phyloP scores from a whole-genome alignment of 2,329 filamentous ascomycete species.

The Penicillium crustosum region DNA sequence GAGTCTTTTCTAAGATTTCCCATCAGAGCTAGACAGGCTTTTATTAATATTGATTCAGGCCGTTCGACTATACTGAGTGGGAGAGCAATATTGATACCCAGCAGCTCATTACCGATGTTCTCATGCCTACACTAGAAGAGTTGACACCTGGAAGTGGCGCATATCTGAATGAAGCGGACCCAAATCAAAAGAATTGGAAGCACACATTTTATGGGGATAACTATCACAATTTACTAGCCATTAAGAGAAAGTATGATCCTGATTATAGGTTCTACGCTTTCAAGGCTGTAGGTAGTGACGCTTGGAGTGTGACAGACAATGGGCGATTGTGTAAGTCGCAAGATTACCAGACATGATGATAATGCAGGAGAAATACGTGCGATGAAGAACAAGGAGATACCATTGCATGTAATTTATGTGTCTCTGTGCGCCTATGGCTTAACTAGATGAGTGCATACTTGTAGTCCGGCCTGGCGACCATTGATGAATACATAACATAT shows the following conservation, averaged over 20 bases:
- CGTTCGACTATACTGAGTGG: slow-evolving; percentile 8
- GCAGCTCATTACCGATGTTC: slow-evolving; percentile 8
- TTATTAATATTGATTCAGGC: not conserved
- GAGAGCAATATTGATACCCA: not conserved
- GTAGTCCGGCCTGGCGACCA: not conserved
- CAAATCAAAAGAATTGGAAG: slow-evolving; percentile 24
- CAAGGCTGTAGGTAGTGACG: slow-evolving; percentile 17
- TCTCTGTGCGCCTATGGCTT: not conserved
- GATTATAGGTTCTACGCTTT: slow-evolving; percentile 12
- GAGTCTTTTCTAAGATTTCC: not conserved
- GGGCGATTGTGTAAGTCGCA: not conserved
- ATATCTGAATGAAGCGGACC: slow-evolving; percentile 29
- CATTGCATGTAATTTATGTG: not conserved
- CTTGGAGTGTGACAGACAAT: not conserved
- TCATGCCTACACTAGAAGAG: slow-evolving; percentile 10
- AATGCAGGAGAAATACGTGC: not conserved
- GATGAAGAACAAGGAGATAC: not conserved
- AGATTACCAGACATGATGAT: not conserved
- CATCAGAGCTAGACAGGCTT: accelerated
- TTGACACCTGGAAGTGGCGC: slow-evolving; percentile 19
- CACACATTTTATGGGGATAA: slow-evolving; percentile 24
- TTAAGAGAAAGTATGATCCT: slow-evolving; percentile 20
- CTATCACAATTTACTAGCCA: not conserved
- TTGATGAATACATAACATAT: not conserved
- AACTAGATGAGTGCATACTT: not conserved